These are phyloP conservation scores for Fagopyrum homotropicum DNA, from an alignment of 148 eudicot species.

Conservation along the genomic window DNA sequence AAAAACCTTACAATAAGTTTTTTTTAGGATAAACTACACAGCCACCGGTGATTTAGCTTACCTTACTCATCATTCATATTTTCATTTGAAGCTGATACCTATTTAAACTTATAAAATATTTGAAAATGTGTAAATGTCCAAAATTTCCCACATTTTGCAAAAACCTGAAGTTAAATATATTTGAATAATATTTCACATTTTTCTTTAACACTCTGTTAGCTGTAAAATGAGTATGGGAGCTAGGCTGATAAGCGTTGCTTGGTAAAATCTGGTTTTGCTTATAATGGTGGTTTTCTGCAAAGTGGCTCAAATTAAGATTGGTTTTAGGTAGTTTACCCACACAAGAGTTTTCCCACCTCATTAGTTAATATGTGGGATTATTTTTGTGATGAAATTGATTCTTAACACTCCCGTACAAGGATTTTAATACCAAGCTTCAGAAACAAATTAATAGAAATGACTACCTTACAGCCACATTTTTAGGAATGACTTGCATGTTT, in stretches of 20 bases:
- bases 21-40: background rate
- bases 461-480: background rate
- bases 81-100: no score
- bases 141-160: background rate
- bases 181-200: background rate
- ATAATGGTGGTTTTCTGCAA: background rate
- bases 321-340: background rate
- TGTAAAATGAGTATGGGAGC: background rate
- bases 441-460: background rate
- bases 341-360: background rate
- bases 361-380: background rate
- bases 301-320: background rate
- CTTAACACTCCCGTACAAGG: no score
- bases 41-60: no score
- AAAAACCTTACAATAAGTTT: background rate
- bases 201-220: background rate
- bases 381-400: constrained; percentile 2
- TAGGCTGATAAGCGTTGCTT: background rate
- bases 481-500: background rate
- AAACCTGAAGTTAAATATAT: background rate
- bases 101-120: background rate
- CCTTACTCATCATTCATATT: no score
- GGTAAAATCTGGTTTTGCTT: background rate
- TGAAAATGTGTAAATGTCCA: background rate
- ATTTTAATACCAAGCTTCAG: background rate